Evolutionary conservation across 805 yeast genomes (phyloP), one percentile per base, ranked within the genome.

Genomic region (Nakazawaea molendinolei): DNA sequence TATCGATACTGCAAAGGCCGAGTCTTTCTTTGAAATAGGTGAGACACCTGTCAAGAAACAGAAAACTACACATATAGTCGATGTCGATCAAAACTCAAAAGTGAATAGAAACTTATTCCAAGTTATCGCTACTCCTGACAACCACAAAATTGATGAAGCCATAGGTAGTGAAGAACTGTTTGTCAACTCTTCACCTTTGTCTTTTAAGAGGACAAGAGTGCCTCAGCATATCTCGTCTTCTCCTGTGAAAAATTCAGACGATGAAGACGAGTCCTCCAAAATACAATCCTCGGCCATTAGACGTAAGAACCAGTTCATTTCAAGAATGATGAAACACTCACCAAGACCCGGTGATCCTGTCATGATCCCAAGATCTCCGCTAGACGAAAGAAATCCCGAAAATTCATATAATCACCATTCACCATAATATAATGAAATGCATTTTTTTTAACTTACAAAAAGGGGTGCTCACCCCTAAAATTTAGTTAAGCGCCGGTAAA

Each of bases 1-100:
- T 9, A 8, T 18, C 7, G 23, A 25, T 3, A n/a, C 8, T 5
- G 13, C 14, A 16, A 8, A 6, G 16, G 21, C 28, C 9, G 5
- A 9, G 3, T 24, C 34, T 10, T 12, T 38, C 10, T 28, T 22
- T 29, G 38, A 38, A 18, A 38, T 38, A 19, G 41, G 36, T 4
- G 41, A 33, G 23, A 38, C 41, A 15, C 41, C 41, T 12, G 31
- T 33, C 5, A 38, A 38, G 38, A 38, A 33, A 14, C 31, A 29
- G 23, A 32, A 23, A 15, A 28, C 20, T 6, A 10, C 20, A 9
- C n/a, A n/a, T n/a, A 17, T 10, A 6, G 10, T 31, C 19, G 33
- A 32, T 13, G 14, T 14, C 7, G 21, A 20, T 8, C 17, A 13
- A 18, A 20, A n/a, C 20, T 1, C 12, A 5, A 24, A 26, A 12